phyloP scores from a whole-genome alignment of 2,329 filamentous ascomycete genomes.

The Aspergillus neoniger region DNA sequence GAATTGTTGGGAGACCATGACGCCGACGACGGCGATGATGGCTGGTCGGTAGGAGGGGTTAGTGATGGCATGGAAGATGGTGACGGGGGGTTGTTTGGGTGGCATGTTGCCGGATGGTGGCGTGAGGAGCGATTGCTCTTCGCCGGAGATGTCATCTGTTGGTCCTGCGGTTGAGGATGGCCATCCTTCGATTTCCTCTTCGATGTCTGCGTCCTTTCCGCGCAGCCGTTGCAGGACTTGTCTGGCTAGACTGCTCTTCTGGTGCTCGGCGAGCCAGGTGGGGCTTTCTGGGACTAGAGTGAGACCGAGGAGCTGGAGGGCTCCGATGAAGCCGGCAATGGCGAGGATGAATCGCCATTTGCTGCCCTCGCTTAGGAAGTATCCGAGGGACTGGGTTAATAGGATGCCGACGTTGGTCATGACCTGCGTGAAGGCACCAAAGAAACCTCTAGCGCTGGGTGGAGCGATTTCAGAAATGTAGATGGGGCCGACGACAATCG shows the following conservation, averaged over 20 bases:
- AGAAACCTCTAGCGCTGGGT: conserved; percentile 71
- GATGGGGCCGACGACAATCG: conserved; percentile 89
- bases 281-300: conserved; percentile 82
- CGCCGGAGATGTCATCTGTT: conserved; percentile 45
- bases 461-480: conserved; percentile 94
- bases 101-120: conserved; percentile 63
- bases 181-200: conserved; percentile 67
- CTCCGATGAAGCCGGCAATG: conserved; percentile 68
- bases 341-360: conserved; percentile 84
- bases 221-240: conserved; percentile 73
- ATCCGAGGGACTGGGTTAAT: conserved; percentile 77
- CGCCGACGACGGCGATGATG: conserved; percentile 79
- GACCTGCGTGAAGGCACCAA: conserved; percentile 80
- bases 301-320: conserved; percentile 69
- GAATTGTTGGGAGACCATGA: conserved; percentile 91
- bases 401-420: conserved; percentile 92
- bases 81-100: conserved; percentile 65
- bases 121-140: conserved; percentile 70
- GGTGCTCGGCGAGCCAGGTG: conserved; percentile 74
- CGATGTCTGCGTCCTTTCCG: conserved; percentile 67
- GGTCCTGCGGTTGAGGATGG: conserved; percentile 46
- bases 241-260: conserved; percentile 63
- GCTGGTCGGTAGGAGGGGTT: conserved; percentile 70
- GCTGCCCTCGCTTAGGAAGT: conserved; percentile 77
- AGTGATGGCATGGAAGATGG: conserved; percentile 65